These are phyloP conservation scores for Mikania micrantha DNA, from an alignment of 129 eudicot species.

Conservation along the genomic window DNA sequence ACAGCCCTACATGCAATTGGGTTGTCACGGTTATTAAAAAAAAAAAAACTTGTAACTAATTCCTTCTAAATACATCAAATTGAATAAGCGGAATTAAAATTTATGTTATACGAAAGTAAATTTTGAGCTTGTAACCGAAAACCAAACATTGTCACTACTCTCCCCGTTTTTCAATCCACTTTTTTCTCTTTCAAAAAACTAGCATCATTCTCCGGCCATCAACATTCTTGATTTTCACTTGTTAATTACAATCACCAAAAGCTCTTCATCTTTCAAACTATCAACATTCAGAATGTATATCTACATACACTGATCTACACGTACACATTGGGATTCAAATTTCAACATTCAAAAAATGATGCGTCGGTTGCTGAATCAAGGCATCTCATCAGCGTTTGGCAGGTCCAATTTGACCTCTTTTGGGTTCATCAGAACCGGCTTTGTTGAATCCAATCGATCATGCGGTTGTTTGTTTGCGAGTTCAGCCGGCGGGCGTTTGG, in stretches of 20 bases:
- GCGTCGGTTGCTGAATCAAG: slow-evolving; percentile 31
- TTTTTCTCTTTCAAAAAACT: too few species aligned
- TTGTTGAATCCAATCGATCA: background rate
- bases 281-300: background rate
- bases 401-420: background rate
- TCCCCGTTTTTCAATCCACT: too few species aligned
- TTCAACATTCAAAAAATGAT: slow-evolving; percentile 22
- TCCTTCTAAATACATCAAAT: too few species aligned
- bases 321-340: background rate
- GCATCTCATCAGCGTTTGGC: background rate
- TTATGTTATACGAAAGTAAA: too few species aligned
- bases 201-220: too few species aligned
- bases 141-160: too few species aligned
- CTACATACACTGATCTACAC: slow-evolving; percentile 12
- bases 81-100: too few species aligned
- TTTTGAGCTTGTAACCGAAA: too few species aligned
- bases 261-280: background rate
- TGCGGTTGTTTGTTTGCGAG: slow-evolving; percentile 15
- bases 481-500: background rate
- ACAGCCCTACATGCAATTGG: too few species aligned
- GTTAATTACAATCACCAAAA: background rate
- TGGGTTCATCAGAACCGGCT: background rate
- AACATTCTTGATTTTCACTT: background rate
- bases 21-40: too few species aligned
- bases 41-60: too few species aligned